Base-by-base conservation (phyloP, 2,329 filamentous ascomycete species). In the Colletotrichum limetticola region DNA sequence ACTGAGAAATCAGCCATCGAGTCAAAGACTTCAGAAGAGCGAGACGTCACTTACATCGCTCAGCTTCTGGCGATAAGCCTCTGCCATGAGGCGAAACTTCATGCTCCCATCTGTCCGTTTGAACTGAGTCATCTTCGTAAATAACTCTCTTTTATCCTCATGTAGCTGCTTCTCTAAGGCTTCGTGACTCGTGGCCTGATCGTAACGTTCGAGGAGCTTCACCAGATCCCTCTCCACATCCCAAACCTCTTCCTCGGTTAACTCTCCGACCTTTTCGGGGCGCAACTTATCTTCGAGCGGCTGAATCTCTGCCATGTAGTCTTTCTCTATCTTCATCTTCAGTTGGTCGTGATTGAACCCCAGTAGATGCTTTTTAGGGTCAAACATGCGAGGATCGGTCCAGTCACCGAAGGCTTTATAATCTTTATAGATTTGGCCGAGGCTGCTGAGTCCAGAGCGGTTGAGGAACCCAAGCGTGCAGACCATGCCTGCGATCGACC, bases 401-500 rank as follows among this genome's bases (percentile, higher is more conserved):
- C 74, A 75, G 1, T 71, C 62, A 1, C 28, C 26, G 7, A 73
- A 75, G 55, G 69, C 66, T 52, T 75, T 68, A 32, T 74, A 74
- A 55, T 75, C 74, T 3, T 75, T 61, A 37, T 74, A 75, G 9
- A 75, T 73, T 4, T 53, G 46, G 1, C 46, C 62, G n/a, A 75
- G 73, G 30, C 57, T 60, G 9, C 64, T 66, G 35, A 74, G 26
- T 7, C 74, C 74, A 16, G 65, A 62, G 2, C 72, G 72, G 46
- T 74, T 75, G 12, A 75, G 62, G 8, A 75, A 57, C 5, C 74
- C 74, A 9, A 75, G 30, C 26, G 61, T 71, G 24, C 65, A 70
- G 16, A 81, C 67, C 68, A 79, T 67, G 12, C 72, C 76, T 4
- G 81, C 78, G 4, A 82, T 76, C 1, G 80, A 80, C 9, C 81